Evolutionary conservation across 1,284 basidiomycete species (phyloP), one percentile per base, ranked within the genome.

Genomic region (Pseudozyma hubeiensis): DNA sequence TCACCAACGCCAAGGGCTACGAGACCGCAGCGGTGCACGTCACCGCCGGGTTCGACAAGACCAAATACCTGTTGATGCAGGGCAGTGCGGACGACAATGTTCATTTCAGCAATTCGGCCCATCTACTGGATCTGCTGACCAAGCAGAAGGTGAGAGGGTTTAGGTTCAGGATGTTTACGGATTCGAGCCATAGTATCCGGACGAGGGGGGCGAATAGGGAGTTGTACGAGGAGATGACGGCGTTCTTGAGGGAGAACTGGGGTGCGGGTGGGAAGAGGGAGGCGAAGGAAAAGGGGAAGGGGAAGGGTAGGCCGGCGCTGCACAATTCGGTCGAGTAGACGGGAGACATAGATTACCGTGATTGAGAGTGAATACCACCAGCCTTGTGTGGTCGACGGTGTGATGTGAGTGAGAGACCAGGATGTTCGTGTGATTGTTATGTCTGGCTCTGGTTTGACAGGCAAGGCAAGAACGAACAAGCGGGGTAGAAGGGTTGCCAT

Each of bases 101-200:
- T 14, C 96, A 98, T 85, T 95, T 90, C 79, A 89, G 91, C 40
- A 96, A 98, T 85, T 91, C 91, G 60, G 94, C 94, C 5, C 92
- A 92, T 78, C 82, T 98, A 77, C 85, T 98, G 48, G 96, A 98
- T 85, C 92, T 95, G 89, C 88, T 99, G 73, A 97, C 94, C 0
- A 87, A 87, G 77, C 89, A 87, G 17, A 86, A 90, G 57, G 89
- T 97, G 37, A 87, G 92, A 68, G 89, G 89, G 41, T 98, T 91
- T 86, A 87, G 91, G 78, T 97, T 97, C 85, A 89, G 95, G 81
- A 93, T 97, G 92, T 99, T 98, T 85, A 93, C 93, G 30, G 96
- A 99, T 85, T 93, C 92, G n/a, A 64, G 60, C n/a, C 93, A 97
- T 80, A 83, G 86, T 19, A 94, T 97, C 65, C 83, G 70, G 19